Base-by-base conservation (phyloP, 805 yeast species). In the Naumovozyma dairenensis region DNA sequence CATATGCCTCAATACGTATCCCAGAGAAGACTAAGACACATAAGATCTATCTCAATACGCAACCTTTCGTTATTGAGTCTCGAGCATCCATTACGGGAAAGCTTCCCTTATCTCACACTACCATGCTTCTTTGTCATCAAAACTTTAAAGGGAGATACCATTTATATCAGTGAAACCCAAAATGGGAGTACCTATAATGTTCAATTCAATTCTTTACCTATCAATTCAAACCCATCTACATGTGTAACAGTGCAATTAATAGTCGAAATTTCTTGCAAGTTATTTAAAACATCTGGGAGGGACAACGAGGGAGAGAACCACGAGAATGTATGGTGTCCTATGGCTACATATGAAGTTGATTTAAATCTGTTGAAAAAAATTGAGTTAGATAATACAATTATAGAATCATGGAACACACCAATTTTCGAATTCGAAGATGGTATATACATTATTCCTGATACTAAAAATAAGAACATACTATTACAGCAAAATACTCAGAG, bases 131-230 rank as follows among this genome's bases (percentile, higher is more conserved):
- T 49, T 13, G 32, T 42, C 2, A 22, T 55, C 6, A 54, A 51
- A 22, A 44, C 46, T 6, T 13, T 37, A 4, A 40, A 40, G 13
- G 49, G 50, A 1, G 37, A 41, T 12, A 8, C 32, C 2, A 15
- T 52, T 5, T 52, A 51, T 30, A 41, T 54, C 7, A 54, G 57
- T 35, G 60, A 55, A 36, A 36, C 42, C 4, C 57, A 54, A 38
- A 13, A 21, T 5, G 42, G 43, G 22, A 36, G 44, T 2, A 33
- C 40, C 6, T 35, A 32, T n/a, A 26, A 28, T 13, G 28, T 48
- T 3, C 45, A 39, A 22, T 55, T 54, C 32, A 46, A 55, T 35
- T 58, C 54, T 21, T 16, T 54, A 7, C 49, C 50, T 13, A 28
- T 29, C 6, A 35, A 38, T 13, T 42, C 43, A 2, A 34, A 41